Evolutionary conservation across 2,329 filamentous ascomycete genomes (phyloP).

Genomic region (Westerdykella aurantiaca): DNA sequence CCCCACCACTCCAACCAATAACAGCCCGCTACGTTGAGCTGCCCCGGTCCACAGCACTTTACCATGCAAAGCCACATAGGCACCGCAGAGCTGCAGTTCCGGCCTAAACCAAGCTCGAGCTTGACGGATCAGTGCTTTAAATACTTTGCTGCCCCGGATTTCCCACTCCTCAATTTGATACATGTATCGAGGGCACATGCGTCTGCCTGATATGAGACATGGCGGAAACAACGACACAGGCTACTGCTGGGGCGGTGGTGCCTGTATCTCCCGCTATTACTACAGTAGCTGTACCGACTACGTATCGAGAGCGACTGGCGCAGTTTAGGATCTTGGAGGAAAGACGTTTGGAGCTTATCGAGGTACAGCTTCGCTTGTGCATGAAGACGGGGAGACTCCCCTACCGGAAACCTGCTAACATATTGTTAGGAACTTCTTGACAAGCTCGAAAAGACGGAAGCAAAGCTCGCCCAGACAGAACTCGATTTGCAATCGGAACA

Average conservation of each 20-base stretch:
- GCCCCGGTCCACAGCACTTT: conserved; percentile 31
- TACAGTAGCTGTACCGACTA: conserved; percentile 12
- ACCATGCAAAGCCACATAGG: conserved; percentile 28
- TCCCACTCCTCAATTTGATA: neutral
- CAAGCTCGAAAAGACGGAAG: conserved; percentile 35
- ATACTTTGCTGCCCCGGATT: conserved; percentile 22
- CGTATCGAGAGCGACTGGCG: conserved; percentile 31
- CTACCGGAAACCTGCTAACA: neutral
- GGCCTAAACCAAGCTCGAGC: conserved; percentile 23
- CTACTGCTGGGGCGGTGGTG: conserved; percentile 2
- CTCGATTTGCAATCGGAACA: conserved; percentile 36
- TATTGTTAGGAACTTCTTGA: conserved; percentile 30
- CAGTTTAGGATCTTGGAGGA: conserved; percentile 35
- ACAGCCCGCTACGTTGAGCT: conserved; percentile 32
- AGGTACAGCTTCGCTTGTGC: conserved; percentile 17
- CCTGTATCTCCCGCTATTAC: conserved; percentile 6
- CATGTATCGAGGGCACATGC: too few species aligned
- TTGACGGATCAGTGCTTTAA: conserved; percentile 16
- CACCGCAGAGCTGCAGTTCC: conserved; percentile 12
- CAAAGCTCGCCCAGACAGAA: conserved; percentile 31
- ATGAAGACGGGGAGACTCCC: neutral
- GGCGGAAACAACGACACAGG: conserved; percentile 12
- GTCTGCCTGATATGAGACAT: conserved; percentile 7
- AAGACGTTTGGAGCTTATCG: conserved; percentile 33
- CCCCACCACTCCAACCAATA: conserved; percentile 29